These are phyloP conservation scores for Torulaspora indica DNA, from an alignment of 805 yeast species.

Conservation along the genomic window DNA sequence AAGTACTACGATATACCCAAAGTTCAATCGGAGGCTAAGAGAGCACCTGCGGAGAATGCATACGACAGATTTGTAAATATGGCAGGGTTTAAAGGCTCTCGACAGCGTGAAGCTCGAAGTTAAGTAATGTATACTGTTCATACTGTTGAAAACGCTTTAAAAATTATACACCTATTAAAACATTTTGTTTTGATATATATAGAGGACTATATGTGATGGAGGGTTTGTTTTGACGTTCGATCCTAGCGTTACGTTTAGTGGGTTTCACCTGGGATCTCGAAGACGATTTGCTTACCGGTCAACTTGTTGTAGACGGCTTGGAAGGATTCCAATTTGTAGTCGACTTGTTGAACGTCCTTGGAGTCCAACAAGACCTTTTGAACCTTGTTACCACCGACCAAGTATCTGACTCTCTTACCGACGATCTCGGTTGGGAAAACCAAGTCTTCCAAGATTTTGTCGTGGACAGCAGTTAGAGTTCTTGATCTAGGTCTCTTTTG, in stretches of 20 bases:
- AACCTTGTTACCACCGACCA: constrained; percentile 97
- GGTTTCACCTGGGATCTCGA: constrained; percentile 71
- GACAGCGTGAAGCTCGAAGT: too few species aligned
- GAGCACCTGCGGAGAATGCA: constrained; percentile 9
- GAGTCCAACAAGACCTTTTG: constrained; percentile 97
- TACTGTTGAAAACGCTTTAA: constrained; percentile 27
- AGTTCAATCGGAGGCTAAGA: constrained; percentile 16
- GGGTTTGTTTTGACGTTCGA: constrained; percentile 7
- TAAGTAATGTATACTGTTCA: neutral
- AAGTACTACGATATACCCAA: constrained; percentile 29
- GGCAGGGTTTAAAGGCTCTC: constrained; percentile 9
- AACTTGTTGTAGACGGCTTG: constrained; percentile 97
- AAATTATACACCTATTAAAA: constrained; percentile 30
- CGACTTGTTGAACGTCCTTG: constrained; percentile 94
- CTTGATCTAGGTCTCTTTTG: constrained; percentile 99
- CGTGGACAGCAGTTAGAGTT: constrained; percentile 98
- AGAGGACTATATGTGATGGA: constrained; percentile 12
- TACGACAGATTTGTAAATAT: constrained; percentile 13
- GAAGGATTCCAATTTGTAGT: constrained; percentile 99
- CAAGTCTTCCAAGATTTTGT: constrained; percentile 96
- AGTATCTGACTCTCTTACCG: constrained; percentile 99
- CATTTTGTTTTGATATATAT: constrained; percentile 16
- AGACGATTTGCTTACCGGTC: constrained; percentile 99
- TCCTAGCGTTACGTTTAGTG: constrained; percentile 27
- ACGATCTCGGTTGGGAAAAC: constrained; percentile 99